Evolutionary conservation across 1,284 basidiomycete species (phyloP).

Genomic region (Apiotrichum montevideense): DNA sequence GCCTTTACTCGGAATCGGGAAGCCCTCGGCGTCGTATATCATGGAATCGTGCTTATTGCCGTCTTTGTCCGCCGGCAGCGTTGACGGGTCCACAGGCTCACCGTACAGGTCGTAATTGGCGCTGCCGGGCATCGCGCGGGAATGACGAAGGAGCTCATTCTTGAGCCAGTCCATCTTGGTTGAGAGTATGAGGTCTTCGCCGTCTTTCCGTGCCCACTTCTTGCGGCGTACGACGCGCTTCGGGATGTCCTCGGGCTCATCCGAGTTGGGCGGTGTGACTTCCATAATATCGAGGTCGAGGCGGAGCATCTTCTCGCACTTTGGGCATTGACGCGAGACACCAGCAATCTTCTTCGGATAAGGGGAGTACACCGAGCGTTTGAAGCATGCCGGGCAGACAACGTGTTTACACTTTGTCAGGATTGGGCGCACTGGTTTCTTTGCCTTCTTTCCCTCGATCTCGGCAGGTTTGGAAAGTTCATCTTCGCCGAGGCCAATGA

Average conservation of each 20-base stretch:
- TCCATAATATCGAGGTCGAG: constrained; percentile 65
- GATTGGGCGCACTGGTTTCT: constrained; percentile 48
- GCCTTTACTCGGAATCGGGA: constrained; percentile 58
- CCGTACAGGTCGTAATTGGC: constrained; percentile 72
- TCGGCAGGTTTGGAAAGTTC: constrained; percentile 39
- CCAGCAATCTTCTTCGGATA: constrained; percentile 67
- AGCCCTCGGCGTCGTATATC: constrained; percentile 57
- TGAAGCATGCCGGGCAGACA: constrained; percentile 79
- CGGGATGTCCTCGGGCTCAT: constrained; percentile 50
- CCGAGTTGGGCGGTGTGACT: constrained; percentile 55
- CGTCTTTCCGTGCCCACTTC: constrained; percentile 64
- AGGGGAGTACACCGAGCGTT: constrained; percentile 62
- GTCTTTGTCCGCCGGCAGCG: constrained; percentile 54
- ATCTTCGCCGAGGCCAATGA: constrained; percentile 51
- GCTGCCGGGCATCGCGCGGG: constrained; percentile 71
- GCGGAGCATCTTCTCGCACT: constrained; percentile 62
- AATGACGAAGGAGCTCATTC: constrained; percentile 66
- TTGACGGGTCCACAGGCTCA: constrained; percentile 54
- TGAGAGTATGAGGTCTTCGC: constrained; percentile 66
- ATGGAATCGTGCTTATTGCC: constrained; percentile 51
- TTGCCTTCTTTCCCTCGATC: constrained; percentile 29
- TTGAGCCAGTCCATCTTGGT: constrained; percentile 79
- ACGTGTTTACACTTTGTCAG: constrained; percentile 91
- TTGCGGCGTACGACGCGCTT: constrained; percentile 46
- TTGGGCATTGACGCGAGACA: constrained; percentile 59